Percentiles rank a stretch among this genome's conserved stretches.
phyloP scores from a whole-genome alignment of 1,139 yeast genomes.

The Scheffersomyces insectosa region DNA sequence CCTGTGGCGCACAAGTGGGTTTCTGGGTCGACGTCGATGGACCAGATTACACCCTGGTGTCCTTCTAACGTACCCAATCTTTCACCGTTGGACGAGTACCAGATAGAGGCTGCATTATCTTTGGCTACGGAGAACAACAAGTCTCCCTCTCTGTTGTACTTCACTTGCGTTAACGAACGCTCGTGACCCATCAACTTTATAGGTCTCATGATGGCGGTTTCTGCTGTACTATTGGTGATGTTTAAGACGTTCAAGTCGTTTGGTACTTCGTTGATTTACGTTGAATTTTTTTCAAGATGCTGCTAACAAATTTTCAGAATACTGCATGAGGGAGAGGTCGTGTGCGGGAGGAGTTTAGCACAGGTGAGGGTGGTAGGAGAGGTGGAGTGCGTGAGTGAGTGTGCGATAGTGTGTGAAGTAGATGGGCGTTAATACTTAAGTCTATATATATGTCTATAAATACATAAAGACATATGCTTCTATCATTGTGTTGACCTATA shows the following conservation, averaged over 20 bases:
- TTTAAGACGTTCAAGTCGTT: background rate
- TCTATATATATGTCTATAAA: too few species aligned
- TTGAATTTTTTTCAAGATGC: slow-evolving; percentile 1
- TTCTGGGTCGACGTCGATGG: slow-evolving; percentile 80
- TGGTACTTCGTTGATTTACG: background rate
- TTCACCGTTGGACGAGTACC: slow-evolving; percentile 97
- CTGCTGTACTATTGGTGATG: background rate
- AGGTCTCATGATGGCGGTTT: slow-evolving; percentile 41
- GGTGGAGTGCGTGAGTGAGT: too few species aligned
- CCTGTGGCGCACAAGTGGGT: slow-evolving; percentile 80
- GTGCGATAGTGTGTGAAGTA: too few species aligned
- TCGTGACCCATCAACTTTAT: slow-evolving; percentile 74
- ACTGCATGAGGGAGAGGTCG: background rate
- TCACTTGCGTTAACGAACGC: slow-evolving; percentile 88
- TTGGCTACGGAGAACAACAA: slow-evolving; percentile 89
- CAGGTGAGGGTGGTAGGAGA: too few species aligned
- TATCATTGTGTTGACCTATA: too few species aligned
- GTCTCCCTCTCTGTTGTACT: slow-evolving; percentile 94
- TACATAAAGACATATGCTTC: too few species aligned
- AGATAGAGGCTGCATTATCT: slow-evolving; percentile 83
- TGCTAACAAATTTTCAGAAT: background rate
- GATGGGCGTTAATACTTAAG: too few species aligned
- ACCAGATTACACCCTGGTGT: slow-evolving; percentile 94
- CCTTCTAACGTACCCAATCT: slow-evolving; percentile 87
- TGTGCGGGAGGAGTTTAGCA: background rate